These are phyloP conservation scores for Arabis alpina DNA, from an alignment of 345 rosid genomes.

Conservation along the genomic window DNA sequence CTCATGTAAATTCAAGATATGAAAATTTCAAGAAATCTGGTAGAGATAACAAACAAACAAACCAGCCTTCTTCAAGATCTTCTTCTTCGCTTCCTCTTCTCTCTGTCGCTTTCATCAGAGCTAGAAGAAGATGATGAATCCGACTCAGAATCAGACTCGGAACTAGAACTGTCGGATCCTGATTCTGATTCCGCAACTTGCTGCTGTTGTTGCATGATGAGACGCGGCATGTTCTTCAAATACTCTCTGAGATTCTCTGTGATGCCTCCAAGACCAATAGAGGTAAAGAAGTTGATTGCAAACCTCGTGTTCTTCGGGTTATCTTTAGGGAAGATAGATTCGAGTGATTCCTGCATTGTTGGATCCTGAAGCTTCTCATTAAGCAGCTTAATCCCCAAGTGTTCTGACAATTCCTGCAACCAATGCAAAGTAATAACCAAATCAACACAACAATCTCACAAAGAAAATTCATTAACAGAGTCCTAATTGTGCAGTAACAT, in stretches of 20 bases:
- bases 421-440: constrained; percentile 5
- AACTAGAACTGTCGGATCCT: constrained; percentile 46
- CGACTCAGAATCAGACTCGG: constrained; percentile 45
- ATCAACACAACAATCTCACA: constrained; percentile 13
- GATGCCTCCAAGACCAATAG: constrained; percentile 97
- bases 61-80: constrained; percentile 32
- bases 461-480: background rate
- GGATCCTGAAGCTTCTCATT: constrained; percentile 84
- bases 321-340: constrained; percentile 85
- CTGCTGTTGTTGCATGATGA: constrained; percentile 88
- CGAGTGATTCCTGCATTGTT: constrained; percentile 71
- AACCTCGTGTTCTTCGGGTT: constrained; percentile 93
- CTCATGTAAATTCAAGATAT: constrained; percentile 20
- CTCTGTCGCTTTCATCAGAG: constrained; percentile 52
- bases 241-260: constrained; percentile 90
- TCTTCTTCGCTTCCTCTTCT: constrained; percentile 50
- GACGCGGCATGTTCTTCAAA: constrained; percentile 92
- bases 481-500: background rate
- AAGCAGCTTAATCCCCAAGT: constrained; percentile 77
- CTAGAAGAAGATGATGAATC: constrained; percentile 41
- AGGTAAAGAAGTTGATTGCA: constrained; percentile 88
- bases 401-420: constrained; percentile 85
- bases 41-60: background rate
- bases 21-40: constrained; percentile 9
- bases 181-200: constrained; percentile 51